Base-by-base conservation (phyloP, 2,329 filamentous ascomycete genomes). In the Helotiales sp. region DNA sequence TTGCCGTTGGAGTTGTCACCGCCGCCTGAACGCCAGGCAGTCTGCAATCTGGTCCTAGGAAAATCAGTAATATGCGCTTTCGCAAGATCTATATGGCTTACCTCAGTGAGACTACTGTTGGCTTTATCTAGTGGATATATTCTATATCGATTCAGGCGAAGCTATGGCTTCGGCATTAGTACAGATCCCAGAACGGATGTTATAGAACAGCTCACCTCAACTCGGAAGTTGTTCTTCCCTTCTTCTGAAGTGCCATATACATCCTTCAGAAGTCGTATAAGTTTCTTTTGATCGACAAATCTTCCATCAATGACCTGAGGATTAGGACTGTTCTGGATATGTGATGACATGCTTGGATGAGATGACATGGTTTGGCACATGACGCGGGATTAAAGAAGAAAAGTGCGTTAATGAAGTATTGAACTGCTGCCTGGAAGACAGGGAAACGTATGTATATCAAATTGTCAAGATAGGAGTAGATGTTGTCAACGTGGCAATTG, bases 131-230 rank as follows among this genome's bases (percentile, higher is more conserved):
- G 56, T 34, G 58, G 58, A 36, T 65, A 65, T 25, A 65, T 65
- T 22, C 64, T 64, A 44, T 66, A 66, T 19, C 59, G 60, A 30
- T 66, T 66, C 13, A 63, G 53, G 13, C 64, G 50, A 19, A 66
- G 48, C 64, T 65, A 25, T 30, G 34, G 24, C 17, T 12, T 8
- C 19, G 46, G 3, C 12, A 36, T 57, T 15, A 60, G 44, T 17
- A 24, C 15, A 34, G 25, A 31, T 15, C 10, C 9, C 22, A 25
- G 5, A 22, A 25, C 15, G 2, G 5, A 22, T 7, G 46, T n/a
- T 1, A 17, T 13, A 25, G 10, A 4, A 24, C 1, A 5, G 19
- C 38, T 27, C 51, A 65, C 64, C 55, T 65, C 63, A 19, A 66
- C 62, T 5, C 57, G 52, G 34, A 66, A 66, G 22, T 63, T 64